Conservation (phyloP, 257 asterid genomes). For the Lantana camara region DNA sequence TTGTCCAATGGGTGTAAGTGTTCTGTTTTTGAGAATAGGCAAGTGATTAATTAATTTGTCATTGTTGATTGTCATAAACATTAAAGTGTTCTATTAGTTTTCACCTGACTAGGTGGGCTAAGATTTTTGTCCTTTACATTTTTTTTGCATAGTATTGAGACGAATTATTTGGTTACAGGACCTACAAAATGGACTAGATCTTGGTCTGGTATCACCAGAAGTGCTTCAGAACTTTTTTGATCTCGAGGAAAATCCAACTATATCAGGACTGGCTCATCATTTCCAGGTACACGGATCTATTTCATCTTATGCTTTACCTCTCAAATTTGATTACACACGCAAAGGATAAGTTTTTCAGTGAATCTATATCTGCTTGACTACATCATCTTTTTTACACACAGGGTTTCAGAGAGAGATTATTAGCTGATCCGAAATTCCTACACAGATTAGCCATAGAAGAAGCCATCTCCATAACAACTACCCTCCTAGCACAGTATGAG, state of each 20-base stretch:
- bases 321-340: not conserved
- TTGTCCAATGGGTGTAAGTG: conserved; percentile 9
- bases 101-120: conserved; percentile 9
- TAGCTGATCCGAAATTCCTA: conserved; percentile 94
- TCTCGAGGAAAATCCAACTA: conserved; percentile 79
- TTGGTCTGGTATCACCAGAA: conserved; percentile 93
- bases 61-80: conserved; percentile 1
- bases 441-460: conserved; percentile 95
- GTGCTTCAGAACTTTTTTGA: conserved; percentile 90
- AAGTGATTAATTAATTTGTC: conserved; percentile 7
- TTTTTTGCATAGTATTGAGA: conserved; percentile 14
- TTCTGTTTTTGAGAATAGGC: conserved; percentile 12
- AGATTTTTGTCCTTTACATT: conserved; percentile 9
- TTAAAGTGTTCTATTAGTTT: not conserved
- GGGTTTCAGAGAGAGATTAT: conserved; percentile 92
- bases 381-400: conserved; percentile 41
- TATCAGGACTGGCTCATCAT: conserved; percentile 68
- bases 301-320: conserved; percentile 1
- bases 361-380: conserved; percentile 14
- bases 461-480: conserved; percentile 87
- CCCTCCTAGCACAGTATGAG: conserved; percentile 87
- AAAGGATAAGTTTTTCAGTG: not conserved
- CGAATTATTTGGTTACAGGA: conserved; percentile 52
- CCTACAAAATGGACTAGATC: conserved; percentile 93
- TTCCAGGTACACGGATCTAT: conserved; percentile 75